Base-by-base conservation (phyloP, 2,329 filamentous ascomycete genomes). In the Plectosphaerella cucumerina region DNA sequence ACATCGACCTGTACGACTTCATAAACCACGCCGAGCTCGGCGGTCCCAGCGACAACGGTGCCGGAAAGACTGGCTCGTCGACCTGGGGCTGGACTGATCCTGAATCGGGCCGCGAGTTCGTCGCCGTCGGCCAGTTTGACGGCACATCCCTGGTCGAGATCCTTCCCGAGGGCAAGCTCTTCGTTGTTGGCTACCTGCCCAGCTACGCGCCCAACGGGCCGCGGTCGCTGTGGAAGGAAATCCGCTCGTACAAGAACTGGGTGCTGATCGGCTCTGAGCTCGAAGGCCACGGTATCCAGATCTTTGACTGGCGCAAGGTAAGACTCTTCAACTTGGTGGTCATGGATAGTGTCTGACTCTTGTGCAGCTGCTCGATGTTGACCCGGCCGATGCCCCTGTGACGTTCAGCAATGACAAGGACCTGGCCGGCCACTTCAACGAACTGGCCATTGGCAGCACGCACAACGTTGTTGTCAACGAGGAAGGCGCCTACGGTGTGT, bases 291-390 rank as follows among this genome's bases (percentile, higher is more conserved):
- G 75, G 76, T 31, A 71, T 84, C 37, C 81, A 84, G 62, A 76
- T 84, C 61, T 84, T 84, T 56, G 80, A 84, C 59, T 72, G 82
- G 75, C 76, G 68, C 57, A 81, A 75, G 34, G 58, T 54, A 51
- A 61, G 37, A 54, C 6, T 39, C 35, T 34, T 34, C 8, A 34
- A 34, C 8, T 9, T 34, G 14, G 31, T 34, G 8, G 8, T 14
- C 8, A 14, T 14, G 14, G 8, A 8, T 34, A 34, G 8, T 34
- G 8, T 9, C 31, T 34, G 31, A 34, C 31, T 34, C 8, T 34
- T 34, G 8, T 14, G 31, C 14, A 34, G 35, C 35, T 39, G 10
- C 35, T 73, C 34, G 62, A 64, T 11, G 58, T 79, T 42, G 65
- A 74, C 53, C 66, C 70, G 0, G 58, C 67, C 10, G 51, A 53